A percentile compares a stretch with the other conserved stretches of the same genome.
Conservation (phyloP, 139 green algal species). For the Picochlorum sp. region DNA sequence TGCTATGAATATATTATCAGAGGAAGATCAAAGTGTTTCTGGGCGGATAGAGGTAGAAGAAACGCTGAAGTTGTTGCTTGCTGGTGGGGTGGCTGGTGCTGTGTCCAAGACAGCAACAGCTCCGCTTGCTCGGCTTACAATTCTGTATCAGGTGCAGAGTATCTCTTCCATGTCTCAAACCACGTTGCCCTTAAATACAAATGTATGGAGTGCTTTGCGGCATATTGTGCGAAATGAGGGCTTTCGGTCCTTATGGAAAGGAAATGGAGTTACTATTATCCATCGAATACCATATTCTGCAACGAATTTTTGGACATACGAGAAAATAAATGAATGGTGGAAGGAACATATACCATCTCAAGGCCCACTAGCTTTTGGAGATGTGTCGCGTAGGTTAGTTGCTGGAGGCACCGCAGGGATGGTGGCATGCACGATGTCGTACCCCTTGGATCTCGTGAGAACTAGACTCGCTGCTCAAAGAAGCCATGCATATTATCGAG, state of each 20-base stretch:
- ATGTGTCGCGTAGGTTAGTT: conserved; percentile 36
- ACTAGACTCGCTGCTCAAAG: conserved; percentile 73
- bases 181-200: background rate
- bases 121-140: conserved; percentile 84
- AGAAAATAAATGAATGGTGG: conserved; percentile 43
- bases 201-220: conserved; percentile 20
- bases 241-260: conserved; percentile 75
- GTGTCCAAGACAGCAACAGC: conserved; percentile 80
- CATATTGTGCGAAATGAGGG: conserved; percentile 62
- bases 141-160: conserved; percentile 82
- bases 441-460: conserved; percentile 88
- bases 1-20: too few species aligned
- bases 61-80: conserved; percentile 45
- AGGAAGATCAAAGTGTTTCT: too few species aligned
- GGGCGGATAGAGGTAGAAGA: conserved; percentile 6
- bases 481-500: conserved; percentile 44
- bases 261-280: conserved; percentile 76
- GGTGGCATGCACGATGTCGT: conserved; percentile 74
- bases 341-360: conserved; percentile 7
- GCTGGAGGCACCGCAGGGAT: conserved; percentile 66
- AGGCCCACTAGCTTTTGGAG: conserved; percentile 8
- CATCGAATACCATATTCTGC: conserved; percentile 93
- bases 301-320: conserved; percentile 91
- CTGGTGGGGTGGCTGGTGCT: conserved; percentile 81
- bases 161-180: background rate